A percentile compares a stretch with the other conserved stretches of the same genome.
These are phyloP conservation scores for Ganoderma lucidum DNA, from an alignment of 1,284 basidiomycete species.

Conservation along the genomic window DNA sequence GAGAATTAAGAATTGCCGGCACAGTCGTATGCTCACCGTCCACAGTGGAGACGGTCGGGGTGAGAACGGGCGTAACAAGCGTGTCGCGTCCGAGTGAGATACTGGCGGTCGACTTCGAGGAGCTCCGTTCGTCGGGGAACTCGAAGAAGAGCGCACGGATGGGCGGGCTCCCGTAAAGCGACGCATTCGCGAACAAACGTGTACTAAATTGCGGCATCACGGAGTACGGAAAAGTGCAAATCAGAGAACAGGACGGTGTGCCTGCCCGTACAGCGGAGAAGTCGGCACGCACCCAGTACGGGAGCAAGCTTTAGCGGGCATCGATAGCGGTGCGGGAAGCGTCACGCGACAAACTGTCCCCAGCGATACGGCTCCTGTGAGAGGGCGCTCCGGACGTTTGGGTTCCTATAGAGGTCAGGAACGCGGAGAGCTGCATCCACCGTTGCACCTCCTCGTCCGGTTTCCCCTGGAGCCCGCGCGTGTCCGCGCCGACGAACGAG, in stretches of 20 bases:
- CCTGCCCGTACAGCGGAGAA: background rate
- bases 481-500: conserved; percentile 73
- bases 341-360: conserved; percentile 76
- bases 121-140: conserved; percentile 74
- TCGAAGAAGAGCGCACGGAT: conserved; percentile 80
- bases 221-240: background rate
- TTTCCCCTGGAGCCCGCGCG: conserved; percentile 69
- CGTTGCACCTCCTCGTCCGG: conserved; percentile 79
- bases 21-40: conserved; percentile 47
- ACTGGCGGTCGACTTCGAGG: conserved; percentile 72
- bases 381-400: conserved; percentile 68
- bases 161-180: conserved; percentile 68
- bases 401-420: conserved; percentile 81
- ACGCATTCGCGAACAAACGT: conserved; percentile 79
- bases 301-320: conserved; percentile 71
- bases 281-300: conserved; percentile 68
- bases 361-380: conserved; percentile 81
- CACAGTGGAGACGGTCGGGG: conserved; percentile 62
- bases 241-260: too few relatives aligned
- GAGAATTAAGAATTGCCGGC: background rate
- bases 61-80: conserved; percentile 77
- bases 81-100: conserved; percentile 74
- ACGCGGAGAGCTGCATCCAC: conserved; percentile 84
- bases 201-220: conserved; percentile 51
- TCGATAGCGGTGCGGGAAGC: conserved; percentile 77